Evolutionary conservation across 2,329 filamentous ascomycete species (phyloP).

Genomic region (Arthrinium phaeospermum): DNA sequence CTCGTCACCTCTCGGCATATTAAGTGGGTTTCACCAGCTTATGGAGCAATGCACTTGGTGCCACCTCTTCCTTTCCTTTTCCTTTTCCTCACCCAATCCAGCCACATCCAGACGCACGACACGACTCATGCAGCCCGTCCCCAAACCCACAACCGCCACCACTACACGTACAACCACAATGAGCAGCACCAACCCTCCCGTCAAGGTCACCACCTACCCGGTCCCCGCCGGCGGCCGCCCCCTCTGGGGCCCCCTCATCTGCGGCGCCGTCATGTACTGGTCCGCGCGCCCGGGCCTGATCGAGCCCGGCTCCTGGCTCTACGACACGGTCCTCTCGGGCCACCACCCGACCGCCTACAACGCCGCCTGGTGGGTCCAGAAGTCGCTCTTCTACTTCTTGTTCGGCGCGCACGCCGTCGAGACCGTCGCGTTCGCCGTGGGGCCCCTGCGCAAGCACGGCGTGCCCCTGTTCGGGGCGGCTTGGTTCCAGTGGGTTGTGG

Average conservation of each 20-base stretch:
- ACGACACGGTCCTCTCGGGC: not conserved
- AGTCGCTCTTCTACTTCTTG: not conserved
- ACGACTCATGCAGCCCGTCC: not conserved
- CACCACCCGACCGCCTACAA: not conserved
- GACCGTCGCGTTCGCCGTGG: not conserved
- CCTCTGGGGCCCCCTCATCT: slow-evolving; percentile 11
- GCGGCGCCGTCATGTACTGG: not conserved
- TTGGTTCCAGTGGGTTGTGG: not conserved
- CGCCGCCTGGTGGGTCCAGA: slow-evolving; percentile 11
- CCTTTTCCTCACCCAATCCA: not conserved
- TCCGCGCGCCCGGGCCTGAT: not conserved
- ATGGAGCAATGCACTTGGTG: not conserved
- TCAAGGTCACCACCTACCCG: slow-evolving; percentile 4
- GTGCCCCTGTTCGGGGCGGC: not conserved
- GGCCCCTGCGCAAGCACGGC: not conserved
- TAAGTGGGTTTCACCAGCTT: not conserved
- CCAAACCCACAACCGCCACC: not conserved
- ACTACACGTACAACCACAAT: not conserved
- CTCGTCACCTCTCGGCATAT: not conserved
- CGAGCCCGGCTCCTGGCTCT: not conserved
- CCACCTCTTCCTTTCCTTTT: not conserved
- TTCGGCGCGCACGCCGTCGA: slow-evolving; percentile 5
- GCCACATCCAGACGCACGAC: not conserved
- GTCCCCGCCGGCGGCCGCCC: not conserved
- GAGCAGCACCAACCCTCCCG: not conserved